Conservation (phyloP, 352 stramenopile species). For the Globisporangium spinosum region DNA sequence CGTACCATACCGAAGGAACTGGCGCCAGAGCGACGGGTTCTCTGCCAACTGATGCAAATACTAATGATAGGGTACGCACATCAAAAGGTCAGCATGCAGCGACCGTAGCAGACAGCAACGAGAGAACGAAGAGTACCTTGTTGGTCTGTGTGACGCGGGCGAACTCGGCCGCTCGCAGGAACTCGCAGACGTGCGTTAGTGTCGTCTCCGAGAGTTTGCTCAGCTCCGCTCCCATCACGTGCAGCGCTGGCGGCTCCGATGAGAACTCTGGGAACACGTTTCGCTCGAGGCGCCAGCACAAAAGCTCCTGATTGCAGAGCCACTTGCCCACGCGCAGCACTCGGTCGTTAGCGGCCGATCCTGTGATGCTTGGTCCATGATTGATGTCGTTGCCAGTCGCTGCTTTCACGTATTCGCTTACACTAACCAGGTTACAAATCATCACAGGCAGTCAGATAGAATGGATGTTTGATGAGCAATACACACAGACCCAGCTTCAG, state of each 20-base stretch:
- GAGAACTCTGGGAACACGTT: constrained; percentile 37
- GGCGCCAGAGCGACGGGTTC: constrained; percentile 26
- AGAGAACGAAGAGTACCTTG: constrained; percentile 24
- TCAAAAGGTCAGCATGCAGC: too few relatives aligned
- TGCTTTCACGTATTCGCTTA: constrained; percentile 40
- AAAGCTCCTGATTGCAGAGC: constrained; percentile 37
- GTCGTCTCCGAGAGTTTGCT: constrained; percentile 34
- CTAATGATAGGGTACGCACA: neutral
- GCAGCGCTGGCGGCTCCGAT: constrained; percentile 8
- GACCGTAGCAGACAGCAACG: too few relatives aligned
- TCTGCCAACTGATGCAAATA: constrained; percentile 10
- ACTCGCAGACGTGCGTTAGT: constrained; percentile 23
- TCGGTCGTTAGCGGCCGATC: neutral
- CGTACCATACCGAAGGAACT: constrained; percentile 31
- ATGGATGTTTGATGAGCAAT: neutral
- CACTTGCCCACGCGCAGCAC: constrained; percentile 23
- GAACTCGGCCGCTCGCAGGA: constrained; percentile 35
- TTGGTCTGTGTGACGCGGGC: constrained; percentile 28
- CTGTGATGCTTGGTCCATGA: neutral
- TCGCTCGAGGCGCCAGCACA: constrained; percentile 44
- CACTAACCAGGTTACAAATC: constrained; percentile 15
- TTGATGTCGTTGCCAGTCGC: neutral
- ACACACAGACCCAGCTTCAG: neutral
- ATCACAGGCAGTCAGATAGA: neutral
- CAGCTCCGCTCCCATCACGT: constrained; percentile 33